phyloP scores from a whole-genome alignment of 2,329 filamentous ascomycete species.

The Raffaelea deltoideospora region DNA sequence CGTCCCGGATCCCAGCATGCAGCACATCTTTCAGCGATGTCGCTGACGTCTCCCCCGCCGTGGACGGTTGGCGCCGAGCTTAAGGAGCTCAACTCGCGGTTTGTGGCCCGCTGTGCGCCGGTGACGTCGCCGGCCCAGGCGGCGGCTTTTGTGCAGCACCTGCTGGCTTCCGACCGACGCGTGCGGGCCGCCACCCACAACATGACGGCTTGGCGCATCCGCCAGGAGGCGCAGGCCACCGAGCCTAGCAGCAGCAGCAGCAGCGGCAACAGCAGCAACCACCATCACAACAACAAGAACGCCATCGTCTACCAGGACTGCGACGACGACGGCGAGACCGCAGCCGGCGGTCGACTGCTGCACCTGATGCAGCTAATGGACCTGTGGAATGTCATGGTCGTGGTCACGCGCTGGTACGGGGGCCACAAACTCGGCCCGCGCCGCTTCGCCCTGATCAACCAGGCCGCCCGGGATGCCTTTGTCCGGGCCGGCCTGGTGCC shows the following conservation, averaged over 20 bases:
- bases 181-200: slow-evolving; percentile 85
- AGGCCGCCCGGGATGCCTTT: slow-evolving; percentile 68
- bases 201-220: slow-evolving; percentile 86
- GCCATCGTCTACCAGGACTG: slow-evolving; percentile 63
- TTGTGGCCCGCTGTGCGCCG: slow-evolving; percentile 60
- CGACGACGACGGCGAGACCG: slow-evolving; percentile 91
- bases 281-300: slow-evolving; percentile 29
- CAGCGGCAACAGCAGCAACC: slow-evolving; percentile 19
- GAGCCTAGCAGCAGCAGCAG: too few relatives aligned
- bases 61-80: slow-evolving; percentile 67
- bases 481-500: slow-evolving; percentile 58
- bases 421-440: slow-evolving; percentile 79
- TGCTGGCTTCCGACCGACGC: slow-evolving; percentile 71
- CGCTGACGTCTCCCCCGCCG: slow-evolving; percentile 21
- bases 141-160: slow-evolving; percentile 52
- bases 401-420: slow-evolving; percentile 92
- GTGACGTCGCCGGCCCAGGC: slow-evolving; percentile 61
- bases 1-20: too few relatives aligned
- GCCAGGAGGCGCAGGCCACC: slow-evolving; percentile 30
- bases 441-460: slow-evolving; percentile 81
- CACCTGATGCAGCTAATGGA: slow-evolving; percentile 93
- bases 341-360: slow-evolving; percentile 70
- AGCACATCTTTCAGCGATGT: too few relatives aligned
- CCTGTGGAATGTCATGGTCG: slow-evolving; percentile 80
- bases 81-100: slow-evolving; percentile 74